Evolutionary conservation across 2,329 filamentous ascomycete genomes (phyloP).

Genomic region (Fusarium pilosicola): DNA sequence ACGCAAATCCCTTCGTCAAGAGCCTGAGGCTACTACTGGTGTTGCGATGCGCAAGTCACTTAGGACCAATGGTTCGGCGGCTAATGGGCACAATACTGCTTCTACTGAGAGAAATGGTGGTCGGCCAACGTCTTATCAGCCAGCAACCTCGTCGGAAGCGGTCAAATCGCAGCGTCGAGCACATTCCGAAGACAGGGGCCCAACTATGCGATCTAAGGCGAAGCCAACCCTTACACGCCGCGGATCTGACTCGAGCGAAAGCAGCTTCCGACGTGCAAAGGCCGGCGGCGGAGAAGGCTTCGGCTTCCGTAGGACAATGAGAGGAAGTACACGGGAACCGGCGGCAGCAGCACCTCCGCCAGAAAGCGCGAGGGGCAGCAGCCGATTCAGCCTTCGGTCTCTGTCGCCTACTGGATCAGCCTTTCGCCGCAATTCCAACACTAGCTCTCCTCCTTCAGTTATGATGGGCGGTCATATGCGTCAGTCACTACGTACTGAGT

Average conservation of each 20-base stretch:
- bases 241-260: slow-evolving; percentile 76
- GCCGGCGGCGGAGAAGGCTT: slow-evolving; percentile 59
- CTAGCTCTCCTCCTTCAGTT: slow-evolving; percentile 51
- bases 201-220: slow-evolving; percentile 29
- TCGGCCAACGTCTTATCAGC: slow-evolving; percentile 48
- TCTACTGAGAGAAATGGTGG: slow-evolving; percentile 8
- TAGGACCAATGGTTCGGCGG: slow-evolving; percentile 25
- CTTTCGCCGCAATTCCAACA: slow-evolving; percentile 55
- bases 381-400: slow-evolving; percentile 76
- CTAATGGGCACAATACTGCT: slow-evolving; percentile 5
- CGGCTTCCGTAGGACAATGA: slow-evolving; percentile 79
- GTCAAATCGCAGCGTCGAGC: slow-evolving; percentile 38
- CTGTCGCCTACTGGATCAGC: slow-evolving; percentile 72
- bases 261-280: slow-evolving; percentile 80
- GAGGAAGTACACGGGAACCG: slow-evolving; percentile 50
- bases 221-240: slow-evolving; percentile 59
- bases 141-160: slow-evolving; percentile 20
- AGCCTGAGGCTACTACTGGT: slow-evolving; percentile 19
- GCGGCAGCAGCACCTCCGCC: slow-evolving; percentile 35
- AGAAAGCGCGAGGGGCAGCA: slow-evolving; percentile 51
- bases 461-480: slow-evolving; percentile 55
- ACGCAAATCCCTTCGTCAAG: slow-evolving; percentile 38
- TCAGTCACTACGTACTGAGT: slow-evolving; percentile 57
- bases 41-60: slow-evolving; percentile 41
- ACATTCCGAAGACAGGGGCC: slow-evolving; percentile 40